These are phyloP conservation scores for Aspergillus mulundensis DNA, from an alignment of 495 filamentous ascomycete genomes.

Conservation along the genomic window DNA sequence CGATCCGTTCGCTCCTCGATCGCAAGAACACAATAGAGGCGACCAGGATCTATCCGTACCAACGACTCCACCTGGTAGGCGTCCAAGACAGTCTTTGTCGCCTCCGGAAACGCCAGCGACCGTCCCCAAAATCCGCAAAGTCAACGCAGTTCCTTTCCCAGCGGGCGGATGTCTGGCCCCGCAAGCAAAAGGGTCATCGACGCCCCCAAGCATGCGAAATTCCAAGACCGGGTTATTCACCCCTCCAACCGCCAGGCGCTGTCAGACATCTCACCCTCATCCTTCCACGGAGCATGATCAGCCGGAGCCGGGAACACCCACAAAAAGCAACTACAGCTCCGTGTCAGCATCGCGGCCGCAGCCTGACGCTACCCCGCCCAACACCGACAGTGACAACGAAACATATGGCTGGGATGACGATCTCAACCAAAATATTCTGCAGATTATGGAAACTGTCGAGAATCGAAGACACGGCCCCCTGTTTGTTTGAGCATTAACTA, in stretches of 20 bases:
- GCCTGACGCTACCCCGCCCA: background rate
- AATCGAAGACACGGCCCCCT: background rate
- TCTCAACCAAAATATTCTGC: background rate
- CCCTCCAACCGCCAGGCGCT: background rate
- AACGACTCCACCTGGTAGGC: background rate
- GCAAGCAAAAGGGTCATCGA: background rate
- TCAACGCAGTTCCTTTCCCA: background rate
- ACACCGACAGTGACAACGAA: constrained; percentile 1
- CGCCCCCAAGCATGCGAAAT: background rate
- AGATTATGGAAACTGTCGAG: background rate
- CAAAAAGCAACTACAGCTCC: background rate
- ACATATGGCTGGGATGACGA: constrained; percentile 10
- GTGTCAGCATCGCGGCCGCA: background rate
- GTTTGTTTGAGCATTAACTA: background rate
- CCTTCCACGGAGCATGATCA: background rate
- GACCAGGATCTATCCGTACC: background rate
- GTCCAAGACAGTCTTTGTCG: background rate
- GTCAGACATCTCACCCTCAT: background rate
- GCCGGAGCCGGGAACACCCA: background rate
- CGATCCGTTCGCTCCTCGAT: background rate
- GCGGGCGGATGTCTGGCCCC: background rate
- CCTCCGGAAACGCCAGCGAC: background rate
- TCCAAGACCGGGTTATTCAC: background rate
- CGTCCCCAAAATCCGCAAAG: background rate
- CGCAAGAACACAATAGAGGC: background rate